Percentiles rank a stretch among this genome's conserved stretches.
These are phyloP conservation scores for Fraxinus sp. DNA, from an alignment of 305 asterid genomes.

Conservation along the genomic window DNA sequence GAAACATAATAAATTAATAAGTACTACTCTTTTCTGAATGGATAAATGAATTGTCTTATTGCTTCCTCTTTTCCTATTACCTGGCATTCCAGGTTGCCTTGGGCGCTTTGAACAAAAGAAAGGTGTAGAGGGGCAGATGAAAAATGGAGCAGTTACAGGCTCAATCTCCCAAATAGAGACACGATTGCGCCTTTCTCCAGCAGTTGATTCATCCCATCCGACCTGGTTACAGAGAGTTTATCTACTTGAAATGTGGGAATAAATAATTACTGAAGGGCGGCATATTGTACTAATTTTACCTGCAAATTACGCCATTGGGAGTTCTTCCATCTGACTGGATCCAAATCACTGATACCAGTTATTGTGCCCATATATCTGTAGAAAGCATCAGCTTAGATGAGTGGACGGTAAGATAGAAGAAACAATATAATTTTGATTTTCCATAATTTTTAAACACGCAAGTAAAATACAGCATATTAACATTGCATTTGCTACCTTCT, in stretches of 20 bases:
- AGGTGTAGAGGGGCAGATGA: slow-evolving; percentile 84
- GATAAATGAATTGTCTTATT: background rate
- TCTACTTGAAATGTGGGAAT: background rate
- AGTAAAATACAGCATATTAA: background rate
- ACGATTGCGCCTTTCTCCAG: slow-evolving; percentile 80
- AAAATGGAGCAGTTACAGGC: slow-evolving; percentile 96
- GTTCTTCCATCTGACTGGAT: slow-evolving; percentile 86
- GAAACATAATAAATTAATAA: slow-evolving; percentile 14
- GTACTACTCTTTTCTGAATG: background rate
- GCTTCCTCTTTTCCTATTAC: slow-evolving; percentile 33
- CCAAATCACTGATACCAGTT: slow-evolving; percentile 83
- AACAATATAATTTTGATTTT: background rate
- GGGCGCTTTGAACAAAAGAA: slow-evolving; percentile 81
- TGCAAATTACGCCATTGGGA: slow-evolving; percentile 98
- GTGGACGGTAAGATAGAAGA: background rate
- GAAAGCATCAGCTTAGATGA: slow-evolving; percentile 3
- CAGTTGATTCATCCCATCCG: slow-evolving; percentile 98
- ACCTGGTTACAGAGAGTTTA: slow-evolving; percentile 43
- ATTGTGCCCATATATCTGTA: slow-evolving; percentile 95
- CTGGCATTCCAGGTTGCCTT: slow-evolving; percentile 90
- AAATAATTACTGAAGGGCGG: background rate
- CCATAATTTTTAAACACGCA: background rate
- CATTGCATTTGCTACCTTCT: slow-evolving; percentile 47
- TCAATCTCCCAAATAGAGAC: slow-evolving; percentile 98
- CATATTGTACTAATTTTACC: slow-evolving; percentile 31